Conservation (phyloP, 257 asterid species). For the Oldenlandia corymbosa region DNA sequence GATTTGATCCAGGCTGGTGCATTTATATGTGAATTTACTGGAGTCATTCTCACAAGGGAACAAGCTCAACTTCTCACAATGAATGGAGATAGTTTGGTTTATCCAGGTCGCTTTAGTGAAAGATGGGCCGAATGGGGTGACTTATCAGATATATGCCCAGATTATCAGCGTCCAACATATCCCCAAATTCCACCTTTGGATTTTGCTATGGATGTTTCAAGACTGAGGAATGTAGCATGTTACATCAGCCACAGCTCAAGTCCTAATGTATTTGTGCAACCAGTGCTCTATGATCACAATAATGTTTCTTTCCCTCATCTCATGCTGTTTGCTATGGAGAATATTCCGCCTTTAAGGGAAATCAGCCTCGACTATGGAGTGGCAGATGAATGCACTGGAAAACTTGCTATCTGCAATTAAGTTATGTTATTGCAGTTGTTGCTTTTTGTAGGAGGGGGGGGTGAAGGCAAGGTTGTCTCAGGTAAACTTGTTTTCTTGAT, state of each 20-base stretch:
- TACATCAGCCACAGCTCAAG: conserved; percentile 74
- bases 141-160: conserved; percentile 48
- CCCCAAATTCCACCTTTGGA: conserved; percentile 78
- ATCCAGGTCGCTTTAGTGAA: conserved; percentile 66
- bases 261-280: conserved; percentile 78
- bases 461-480: conserved; percentile 18
- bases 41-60: conserved; percentile 76
- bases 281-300: conserved; percentile 72
- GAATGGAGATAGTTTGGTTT: conserved; percentile 79
- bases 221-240: conserved; percentile 85
- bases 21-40: conserved; percentile 83
- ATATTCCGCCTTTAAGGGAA: conserved; percentile 84
- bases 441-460: conserved; percentile 17
- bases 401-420: conserved; percentile 71
- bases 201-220: conserved; percentile 80
- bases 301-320: conserved; percentile 68
- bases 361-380: conserved; percentile 83
- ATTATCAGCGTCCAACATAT: conserved; percentile 46
- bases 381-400: conserved; percentile 64
- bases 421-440: conserved; percentile 17
- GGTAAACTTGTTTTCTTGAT: conserved; percentile 29
- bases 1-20: conserved; percentile 88
- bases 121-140: conserved; percentile 92
- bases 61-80: conserved; percentile 66
- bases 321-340: conserved; percentile 90